Base-by-base conservation (phyloP, 768 basidiomycete genomes). In the Suillus paluster region DNA sequence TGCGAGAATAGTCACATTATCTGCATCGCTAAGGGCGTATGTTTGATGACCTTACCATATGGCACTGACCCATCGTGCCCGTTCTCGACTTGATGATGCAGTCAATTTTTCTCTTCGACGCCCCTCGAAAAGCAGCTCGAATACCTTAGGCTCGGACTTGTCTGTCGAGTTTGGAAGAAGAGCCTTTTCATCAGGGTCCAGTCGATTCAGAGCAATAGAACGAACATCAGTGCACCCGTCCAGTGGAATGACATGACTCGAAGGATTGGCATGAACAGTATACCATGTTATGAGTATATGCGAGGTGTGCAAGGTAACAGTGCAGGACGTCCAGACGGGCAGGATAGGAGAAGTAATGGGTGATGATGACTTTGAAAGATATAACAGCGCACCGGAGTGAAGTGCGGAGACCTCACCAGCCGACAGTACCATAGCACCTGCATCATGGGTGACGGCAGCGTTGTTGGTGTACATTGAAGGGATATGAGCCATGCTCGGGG, bases 61-160 rank as follows among this genome's bases (percentile, higher is more conserved):
- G 4, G 86, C 83, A 67, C 87, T 88, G 55, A 92, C 82, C 91
- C 91, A 92, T 10, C 81, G 81, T 4, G 89, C 89, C 56, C 91
- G 79, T 60, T 89, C 88, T 62, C 82, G 80, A 30, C 85, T 81
- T 23, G 85, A 85, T 11, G 77, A 71, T 3, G 84, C 85, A 0
- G 88, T 90, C 70, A 92, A 90, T 59, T 79, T 84, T 68, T 90
- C 87, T 58, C 73, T 77, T 4, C 73, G 73, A 25, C 78, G 73
- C 15, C 80, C 84, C 57, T 84, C 81, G 59, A 90, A 88, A 19
- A 82, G 56, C n/a, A 92, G 67, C 70, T 91, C 89, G 61, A 92
- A 91, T 0, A 87, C 75, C 64, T 83, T 84, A 55, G 82, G 65
- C 52, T 84, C 80, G 27, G 78, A 77, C 14, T 71, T 67, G n/a